A percentile compares a stretch with the other conserved stretches of the same genome.
Evolutionary conservation across 1,139 yeast species (phyloP).

Genomic region (Yamadazyma aaseri): DNA sequence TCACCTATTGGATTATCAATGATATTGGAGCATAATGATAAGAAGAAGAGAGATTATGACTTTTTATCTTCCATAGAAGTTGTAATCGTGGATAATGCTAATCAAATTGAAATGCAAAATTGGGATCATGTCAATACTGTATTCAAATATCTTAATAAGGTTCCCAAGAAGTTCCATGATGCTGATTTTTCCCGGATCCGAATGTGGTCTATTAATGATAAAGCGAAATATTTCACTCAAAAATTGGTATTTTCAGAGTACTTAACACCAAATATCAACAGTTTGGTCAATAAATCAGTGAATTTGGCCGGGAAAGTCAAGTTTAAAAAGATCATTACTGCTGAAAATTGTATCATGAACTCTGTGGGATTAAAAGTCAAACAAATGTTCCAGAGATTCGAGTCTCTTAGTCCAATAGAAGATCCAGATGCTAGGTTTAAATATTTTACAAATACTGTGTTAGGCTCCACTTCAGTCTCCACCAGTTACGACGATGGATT

Average conservation of each 20-base stretch:
- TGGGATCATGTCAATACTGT: conserved; percentile 82
- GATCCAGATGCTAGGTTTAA: conserved; percentile 84
- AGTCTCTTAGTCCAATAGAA: conserved; percentile 51
- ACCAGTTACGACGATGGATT: conserved; percentile 69
- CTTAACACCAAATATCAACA: conserved; percentile 78
- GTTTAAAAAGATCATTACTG: conserved; percentile 40
- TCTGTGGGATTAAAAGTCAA: conserved; percentile 57
- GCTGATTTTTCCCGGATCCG: conserved; percentile 91
- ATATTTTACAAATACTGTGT: conserved; percentile 67
- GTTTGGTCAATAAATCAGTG: conserved; percentile 53
- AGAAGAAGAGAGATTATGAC: conserved; percentile 59
- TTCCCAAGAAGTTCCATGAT: conserved; percentile 76
- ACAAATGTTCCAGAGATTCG: conserved; percentile 74
- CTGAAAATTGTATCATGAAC: conserved; percentile 45
- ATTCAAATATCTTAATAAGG: conserved; percentile 67
- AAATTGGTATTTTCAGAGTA: conserved; percentile 72
- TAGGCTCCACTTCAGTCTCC: conserved; percentile 66
- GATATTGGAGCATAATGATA: conserved; percentile 67
- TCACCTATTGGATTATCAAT: conserved; percentile 89
- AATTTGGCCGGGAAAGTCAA: conserved; percentile 70
- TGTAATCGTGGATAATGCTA: conserved; percentile 75
- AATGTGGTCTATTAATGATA: conserved; percentile 89
- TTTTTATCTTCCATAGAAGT: conserved; percentile 88
- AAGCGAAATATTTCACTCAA: conserved; percentile 74
- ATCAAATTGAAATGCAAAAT: conserved; percentile 88